These are phyloP conservation scores for Sordaria brevicollis DNA, from an alignment of 495 filamentous ascomycete genomes.

Conservation along the genomic window DNA sequence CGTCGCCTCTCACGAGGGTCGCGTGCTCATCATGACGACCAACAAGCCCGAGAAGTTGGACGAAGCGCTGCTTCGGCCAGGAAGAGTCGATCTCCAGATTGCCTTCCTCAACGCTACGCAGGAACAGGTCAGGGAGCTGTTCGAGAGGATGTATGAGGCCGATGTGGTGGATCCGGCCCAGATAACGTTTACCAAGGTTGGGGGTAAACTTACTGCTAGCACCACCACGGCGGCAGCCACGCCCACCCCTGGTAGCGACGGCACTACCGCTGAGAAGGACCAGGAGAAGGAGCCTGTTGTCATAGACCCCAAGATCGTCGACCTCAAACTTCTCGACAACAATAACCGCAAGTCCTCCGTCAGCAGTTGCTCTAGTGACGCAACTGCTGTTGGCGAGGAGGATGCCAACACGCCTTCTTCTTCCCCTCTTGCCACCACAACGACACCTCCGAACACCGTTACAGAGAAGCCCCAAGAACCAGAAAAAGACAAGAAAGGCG, in stretches of 20 bases:
- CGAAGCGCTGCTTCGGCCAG: slow-evolving; percentile 63
- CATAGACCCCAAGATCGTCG: not conserved
- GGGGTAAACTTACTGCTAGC: not conserved
- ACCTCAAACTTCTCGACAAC: not conserved
- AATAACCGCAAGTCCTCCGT: not conserved
- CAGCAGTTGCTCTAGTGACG: not conserved
- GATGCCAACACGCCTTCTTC: not conserved
- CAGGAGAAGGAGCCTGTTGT: not conserved
- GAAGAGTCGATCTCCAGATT: slow-evolving; percentile 65
- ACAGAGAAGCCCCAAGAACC: not conserved
- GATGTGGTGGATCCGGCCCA: slow-evolving; percentile 5
- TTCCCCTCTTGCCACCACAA: not conserved
- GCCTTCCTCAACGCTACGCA: slow-evolving; percentile 55
- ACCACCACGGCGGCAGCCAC: not conserved
- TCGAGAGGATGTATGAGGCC: slow-evolving; percentile 59
- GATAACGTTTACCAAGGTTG: not conserved
- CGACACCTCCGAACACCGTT: not conserved
- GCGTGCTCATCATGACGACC: slow-evolving; percentile 76
- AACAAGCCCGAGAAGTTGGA: slow-evolving; percentile 70
- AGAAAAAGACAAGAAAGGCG: not conserved
- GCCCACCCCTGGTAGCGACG: not conserved
- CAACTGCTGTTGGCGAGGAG: slow-evolving; percentile 6
- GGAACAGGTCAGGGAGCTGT: slow-evolving; percentile 55
- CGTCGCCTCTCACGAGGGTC: slow-evolving; percentile 70
- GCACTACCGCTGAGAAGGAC: not conserved